Evolutionary conservation across 805 yeast genomes (phyloP), one percentile per base, ranked within the genome.

Genomic region (Metschnikowia reukaufii): DNA sequence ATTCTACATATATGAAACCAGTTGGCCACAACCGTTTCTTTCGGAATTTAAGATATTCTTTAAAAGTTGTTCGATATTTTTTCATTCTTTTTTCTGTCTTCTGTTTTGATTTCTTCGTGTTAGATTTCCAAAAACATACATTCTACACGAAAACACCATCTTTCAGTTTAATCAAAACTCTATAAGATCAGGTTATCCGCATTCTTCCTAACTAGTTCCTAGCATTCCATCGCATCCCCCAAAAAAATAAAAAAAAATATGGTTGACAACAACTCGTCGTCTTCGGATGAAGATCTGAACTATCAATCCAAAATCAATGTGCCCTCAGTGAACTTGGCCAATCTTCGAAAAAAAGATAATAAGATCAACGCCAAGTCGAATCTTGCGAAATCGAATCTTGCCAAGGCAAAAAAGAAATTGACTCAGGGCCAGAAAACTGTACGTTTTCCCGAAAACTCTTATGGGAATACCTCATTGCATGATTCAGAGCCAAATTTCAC

Each of bases 201-300:
- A n/a, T n/a, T n/a, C n/a, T n/a, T n/a, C n/a, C n/a, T n/a, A n/a
- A n/a, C n/a, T n/a, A n/a, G n/a, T n/a, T n/a, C n/a, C 32, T 15
- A 37, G 18, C 40, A 8, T 4, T 20, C 7, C 19, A 25, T 8
- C 23, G 32, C 12, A 37, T 4, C 32, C 21, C 21, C 6, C 4
- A 23, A 35, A 42, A 2, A 7, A n/a, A n/a, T n/a, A n/a, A n/a
- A n/a, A n/a, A n/a, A n/a, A n/a, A n/a, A n/a, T n/a, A 44, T 44
- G 48, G 40, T 30, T 7, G 40, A 39, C 16, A 25, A 16, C 40
- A 25, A 44, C 20, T 39, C 39, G 6, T 45, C 49, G 3, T 63
- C 67, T 31, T 67, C 72, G 4, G 72, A 69, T 21, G 72, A 67
- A 16, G 72, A 63, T 27, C 44, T 47, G 21, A 49, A 50, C 39